Base-by-base conservation (phyloP, 768 basidiomycete species). In the Trichaptum fuscoviolaceum region DNA sequence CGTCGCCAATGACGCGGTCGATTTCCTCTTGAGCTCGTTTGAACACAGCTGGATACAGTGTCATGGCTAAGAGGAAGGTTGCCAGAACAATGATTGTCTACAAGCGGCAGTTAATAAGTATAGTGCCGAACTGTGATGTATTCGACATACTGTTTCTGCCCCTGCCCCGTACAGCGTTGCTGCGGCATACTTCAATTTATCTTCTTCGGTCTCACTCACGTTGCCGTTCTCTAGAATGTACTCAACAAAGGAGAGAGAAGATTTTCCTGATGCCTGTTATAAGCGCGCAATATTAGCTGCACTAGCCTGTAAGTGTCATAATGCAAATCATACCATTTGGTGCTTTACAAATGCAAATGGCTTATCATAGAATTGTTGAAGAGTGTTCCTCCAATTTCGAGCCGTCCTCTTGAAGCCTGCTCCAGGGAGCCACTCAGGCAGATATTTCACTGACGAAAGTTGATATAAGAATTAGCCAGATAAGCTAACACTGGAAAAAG, bases 341-440 rank as follows among this genome's bases (percentile, higher is more conserved):
- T 17, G 59, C 75, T 85, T 84, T 64, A 87, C 82, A 62, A 78
- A 85, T 57, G 84, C 82, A 65, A 83, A 91, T 7, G 90, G 89
- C 65, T 77, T 77, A 34, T 91, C 84, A 23, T 87, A 85, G 63
- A 87, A 88, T 68, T 86, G 84, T 62, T 85, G 82, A 75, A 90
- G 83, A 76, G 82, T 83, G 34, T 79, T 80, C 73, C 84, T 89
- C 90, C 90, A 91, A 9, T 67, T 72, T 8, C 66, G 75, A 0
- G 89, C 88, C 66, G 87, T 87, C 23, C 77, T 75, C 73, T 85
- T 84, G 77, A 92, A 93, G 1, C 82, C 82, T 5, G 85, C 82
- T 12, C 89, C 89, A 24, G 91, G 91, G 61, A 85, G 77, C 87
- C 88, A 91, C 58, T 73, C 71, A 0, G 91, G 91, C 27, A 91